Percentiles rank a stretch among this genome's conserved stretches.
Conservation (phyloP, 108 stramenopile species). For the Fragilaria crotonensis region DNA sequence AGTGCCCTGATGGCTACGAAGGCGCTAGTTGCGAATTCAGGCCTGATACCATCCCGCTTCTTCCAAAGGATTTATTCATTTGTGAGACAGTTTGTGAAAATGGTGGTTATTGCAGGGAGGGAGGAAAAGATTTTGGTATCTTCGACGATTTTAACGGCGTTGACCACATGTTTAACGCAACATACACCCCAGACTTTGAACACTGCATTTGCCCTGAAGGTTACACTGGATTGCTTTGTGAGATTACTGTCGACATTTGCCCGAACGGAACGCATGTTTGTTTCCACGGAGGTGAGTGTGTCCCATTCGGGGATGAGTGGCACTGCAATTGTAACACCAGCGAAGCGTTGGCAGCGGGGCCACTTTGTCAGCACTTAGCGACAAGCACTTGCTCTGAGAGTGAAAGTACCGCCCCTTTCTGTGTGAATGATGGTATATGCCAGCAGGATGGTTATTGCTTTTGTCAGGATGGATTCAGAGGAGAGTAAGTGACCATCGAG, state of each 20-base stretch:
- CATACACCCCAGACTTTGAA: conserved; percentile 27
- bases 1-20: conserved; percentile 14
- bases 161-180: neutral
- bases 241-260: conserved; percentile 39
- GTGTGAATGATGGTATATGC: neutral
- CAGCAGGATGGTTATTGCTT: neutral
- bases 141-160: neutral
- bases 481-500: neutral
- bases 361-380: neutral
- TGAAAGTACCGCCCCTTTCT: neutral
- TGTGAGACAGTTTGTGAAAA: neutral
- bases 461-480: neutral
- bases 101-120: neutral
- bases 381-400: neutral
- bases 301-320: neutral
- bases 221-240: conserved; percentile 37
- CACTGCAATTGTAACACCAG: neutral
- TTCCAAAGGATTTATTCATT: neutral
- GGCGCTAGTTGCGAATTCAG: conserved; percentile 35
- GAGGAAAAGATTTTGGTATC: neutral
- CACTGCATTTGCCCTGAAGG: conserved; percentile 50
- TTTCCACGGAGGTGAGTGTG: conserved; percentile 31
- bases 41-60: neutral
- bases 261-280: conserved; percentile 39
- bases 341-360: neutral